Evolutionary conservation across 2,329 filamentous ascomycete species (phyloP).

Genomic region (Xylariaceae sp.): DNA sequence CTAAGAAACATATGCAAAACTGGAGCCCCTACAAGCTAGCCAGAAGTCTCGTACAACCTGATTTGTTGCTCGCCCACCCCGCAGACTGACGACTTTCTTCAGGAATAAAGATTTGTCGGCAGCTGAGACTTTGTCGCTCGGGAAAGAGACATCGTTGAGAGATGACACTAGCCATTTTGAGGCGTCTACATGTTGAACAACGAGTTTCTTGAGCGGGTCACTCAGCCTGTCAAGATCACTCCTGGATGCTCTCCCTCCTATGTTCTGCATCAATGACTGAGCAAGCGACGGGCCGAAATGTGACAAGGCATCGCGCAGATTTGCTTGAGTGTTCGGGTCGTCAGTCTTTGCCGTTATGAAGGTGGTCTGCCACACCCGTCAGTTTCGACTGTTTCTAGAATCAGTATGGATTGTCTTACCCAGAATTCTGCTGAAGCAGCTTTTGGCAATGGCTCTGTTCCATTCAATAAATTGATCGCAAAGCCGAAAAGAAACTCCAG

Average conservation of each 20-base stretch:
- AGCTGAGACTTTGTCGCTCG: slow-evolving; percentile 53
- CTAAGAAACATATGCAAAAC: slow-evolving; percentile 57
- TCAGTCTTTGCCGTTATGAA: slow-evolving; percentile 49
- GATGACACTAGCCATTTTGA: slow-evolving; percentile 62
- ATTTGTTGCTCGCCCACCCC: slow-evolving; percentile 62
- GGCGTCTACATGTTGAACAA: slow-evolving; percentile 51
- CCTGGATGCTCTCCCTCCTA: slow-evolving; percentile 64
- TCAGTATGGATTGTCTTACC: slow-evolving; percentile 42
- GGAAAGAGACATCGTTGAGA: slow-evolving; percentile 52
- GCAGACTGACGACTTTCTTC: slow-evolving; percentile 61
- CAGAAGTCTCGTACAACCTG: slow-evolving; percentile 69
- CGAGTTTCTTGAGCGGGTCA: slow-evolving; percentile 67
- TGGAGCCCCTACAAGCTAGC: slow-evolving; percentile 60
- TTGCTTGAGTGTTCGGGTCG: slow-evolving; percentile 38
- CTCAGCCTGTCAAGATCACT: slow-evolving; percentile 69
- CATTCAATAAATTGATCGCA: slow-evolving; percentile 64
- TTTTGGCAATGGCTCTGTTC: slow-evolving; percentile 72
- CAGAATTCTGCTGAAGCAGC: slow-evolving; percentile 71
- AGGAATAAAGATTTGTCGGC: slow-evolving; percentile 62
- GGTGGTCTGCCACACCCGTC: slow-evolving; percentile 38
- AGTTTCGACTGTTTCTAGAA: slow-evolving; percentile 2
- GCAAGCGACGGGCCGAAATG: slow-evolving; percentile 61
- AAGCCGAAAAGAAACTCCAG: slow-evolving; percentile 69
- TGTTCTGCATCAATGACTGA: slow-evolving; percentile 58
- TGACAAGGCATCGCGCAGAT: slow-evolving; percentile 47